phyloP scores from a whole-genome alignment of 768 basidiomycete species.

The Serpula lacrymans region DNA sequence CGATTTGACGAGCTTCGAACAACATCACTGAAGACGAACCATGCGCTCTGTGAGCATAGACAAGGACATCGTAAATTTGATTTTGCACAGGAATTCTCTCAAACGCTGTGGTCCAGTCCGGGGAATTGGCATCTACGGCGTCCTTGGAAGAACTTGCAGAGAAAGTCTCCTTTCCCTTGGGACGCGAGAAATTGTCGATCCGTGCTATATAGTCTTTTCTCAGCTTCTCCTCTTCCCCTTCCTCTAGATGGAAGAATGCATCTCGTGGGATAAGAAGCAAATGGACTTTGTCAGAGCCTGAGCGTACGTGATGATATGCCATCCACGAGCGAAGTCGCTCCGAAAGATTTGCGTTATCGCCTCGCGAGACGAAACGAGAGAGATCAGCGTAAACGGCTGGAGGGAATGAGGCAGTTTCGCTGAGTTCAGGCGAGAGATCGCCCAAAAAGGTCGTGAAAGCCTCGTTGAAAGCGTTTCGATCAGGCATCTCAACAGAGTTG shows the following conservation, averaged over 20 bases:
- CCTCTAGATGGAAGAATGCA: constrained; percentile 48
- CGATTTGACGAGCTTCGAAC: constrained; percentile 50
- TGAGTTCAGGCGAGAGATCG: constrained; percentile 50
- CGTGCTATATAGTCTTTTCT: constrained; percentile 44
- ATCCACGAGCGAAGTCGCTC: constrained; percentile 52
- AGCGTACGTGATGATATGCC: constrained; percentile 55
- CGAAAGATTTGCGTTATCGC: constrained; percentile 27
- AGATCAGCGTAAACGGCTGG: constrained; percentile 53
- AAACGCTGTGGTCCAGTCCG: constrained; percentile 39
- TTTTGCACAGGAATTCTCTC: constrained; percentile 62
- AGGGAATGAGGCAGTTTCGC: constrained; percentile 57
- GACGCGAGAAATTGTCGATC: constrained; percentile 22
- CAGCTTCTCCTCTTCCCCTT: constrained; percentile 47
- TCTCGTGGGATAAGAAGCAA: constrained; percentile 62
- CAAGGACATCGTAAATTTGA: constrained; percentile 67
- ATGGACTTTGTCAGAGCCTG: constrained; percentile 56
- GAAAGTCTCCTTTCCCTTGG: constrained; percentile 1
- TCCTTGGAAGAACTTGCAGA: constrained; percentile 17
- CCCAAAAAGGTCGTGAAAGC: constrained; percentile 45
- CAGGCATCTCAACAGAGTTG: constrained; percentile 59
- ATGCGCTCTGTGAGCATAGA: constrained; percentile 63
- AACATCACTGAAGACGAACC: constrained; percentile 52
- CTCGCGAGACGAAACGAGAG: constrained; percentile 43
- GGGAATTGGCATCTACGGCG: constrained; percentile 14
- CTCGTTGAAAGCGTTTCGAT: constrained; percentile 49